phyloP scores from a whole-genome alignment of 257 asterid genomes.

The Anisodus tanguticus region DNA sequence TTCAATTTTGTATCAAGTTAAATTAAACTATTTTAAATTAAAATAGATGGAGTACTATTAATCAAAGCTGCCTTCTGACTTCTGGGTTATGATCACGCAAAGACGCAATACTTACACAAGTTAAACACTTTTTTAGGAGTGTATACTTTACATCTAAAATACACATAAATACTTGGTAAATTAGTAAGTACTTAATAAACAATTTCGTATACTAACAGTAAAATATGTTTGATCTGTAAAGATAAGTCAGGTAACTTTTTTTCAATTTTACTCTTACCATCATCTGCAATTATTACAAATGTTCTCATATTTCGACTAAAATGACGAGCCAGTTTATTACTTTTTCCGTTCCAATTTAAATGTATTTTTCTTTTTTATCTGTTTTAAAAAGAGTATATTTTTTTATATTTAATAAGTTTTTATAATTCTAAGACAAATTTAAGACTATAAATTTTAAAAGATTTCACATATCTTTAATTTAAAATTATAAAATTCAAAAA shows the following conservation, averaged over 20 bases:
- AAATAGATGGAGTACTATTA: background rate
- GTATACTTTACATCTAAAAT: background rate
- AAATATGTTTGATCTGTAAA: background rate
- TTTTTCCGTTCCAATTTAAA: no score
- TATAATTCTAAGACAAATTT: no score
- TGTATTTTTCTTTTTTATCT: no score
- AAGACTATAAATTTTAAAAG: no score
- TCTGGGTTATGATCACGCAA: slow-evolving; percentile 11
- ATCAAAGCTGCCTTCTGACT: background rate
- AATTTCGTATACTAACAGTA: background rate
- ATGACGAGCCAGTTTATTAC: background rate
- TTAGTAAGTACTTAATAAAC: background rate
- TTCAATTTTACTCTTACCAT: no score
- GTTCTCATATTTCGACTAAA: background rate
- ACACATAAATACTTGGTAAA: background rate
- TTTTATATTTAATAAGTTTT: no score
- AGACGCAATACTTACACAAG: background rate
- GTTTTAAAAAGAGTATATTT: no score
- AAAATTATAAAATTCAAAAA: no score
- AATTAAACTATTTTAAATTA: no score
- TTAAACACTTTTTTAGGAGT: background rate
- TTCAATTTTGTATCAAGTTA: no score
- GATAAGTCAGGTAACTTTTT: background rate
- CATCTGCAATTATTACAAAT: background rate
- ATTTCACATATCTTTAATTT: no score